phyloP scores from a whole-genome alignment of 192 early-diverging fungal species.

The Gamsiella multidivaricata region DNA sequence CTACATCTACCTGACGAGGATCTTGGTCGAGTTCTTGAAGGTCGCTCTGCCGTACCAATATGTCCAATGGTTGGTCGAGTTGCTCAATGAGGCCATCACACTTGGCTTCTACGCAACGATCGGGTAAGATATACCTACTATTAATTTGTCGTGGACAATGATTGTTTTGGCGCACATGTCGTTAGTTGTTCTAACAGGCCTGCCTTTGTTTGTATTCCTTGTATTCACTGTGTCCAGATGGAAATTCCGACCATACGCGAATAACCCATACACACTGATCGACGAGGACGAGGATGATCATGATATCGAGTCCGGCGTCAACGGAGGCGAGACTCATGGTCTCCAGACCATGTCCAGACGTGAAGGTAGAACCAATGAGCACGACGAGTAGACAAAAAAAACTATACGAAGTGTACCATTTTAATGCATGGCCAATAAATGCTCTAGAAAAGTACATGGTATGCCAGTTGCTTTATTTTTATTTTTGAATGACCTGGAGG shows the following conservation, averaged over 20 bases:
- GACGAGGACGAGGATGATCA: slow-evolving; percentile 45
- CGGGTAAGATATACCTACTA: slow-evolving; percentile 55
- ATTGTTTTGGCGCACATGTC: no score
- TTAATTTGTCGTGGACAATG: not conserved
- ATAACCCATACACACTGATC: slow-evolving; percentile 62
- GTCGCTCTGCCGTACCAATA: slow-evolving; percentile 62
- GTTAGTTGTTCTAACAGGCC: no score
- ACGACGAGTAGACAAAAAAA: slow-evolving; percentile 30
- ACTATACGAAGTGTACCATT: no score
- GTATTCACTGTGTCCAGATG: slow-evolving; percentile 33
- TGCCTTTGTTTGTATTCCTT: slow-evolving; percentile 13
- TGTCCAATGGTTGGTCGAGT: slow-evolving; percentile 62
- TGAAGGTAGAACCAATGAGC: slow-evolving; percentile 28
- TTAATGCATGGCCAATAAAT: not conserved
- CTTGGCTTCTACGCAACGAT: slow-evolving; percentile 61
- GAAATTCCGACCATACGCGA: slow-evolving; percentile 61
- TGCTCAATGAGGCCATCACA: slow-evolving; percentile 59
- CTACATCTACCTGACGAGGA: slow-evolving; percentile 64
- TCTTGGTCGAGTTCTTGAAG: slow-evolving; percentile 59
- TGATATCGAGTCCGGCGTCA: slow-evolving; percentile 38
- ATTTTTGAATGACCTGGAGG: no score
- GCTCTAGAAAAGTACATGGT: not conserved
- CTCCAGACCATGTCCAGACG: slow-evolving; percentile 52
- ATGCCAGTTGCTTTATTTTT: no score
- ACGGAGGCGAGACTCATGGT: slow-evolving; percentile 28